phyloP scores from a whole-genome alignment of 768 basidiomycete species.

The Vararia minispora region DNA sequence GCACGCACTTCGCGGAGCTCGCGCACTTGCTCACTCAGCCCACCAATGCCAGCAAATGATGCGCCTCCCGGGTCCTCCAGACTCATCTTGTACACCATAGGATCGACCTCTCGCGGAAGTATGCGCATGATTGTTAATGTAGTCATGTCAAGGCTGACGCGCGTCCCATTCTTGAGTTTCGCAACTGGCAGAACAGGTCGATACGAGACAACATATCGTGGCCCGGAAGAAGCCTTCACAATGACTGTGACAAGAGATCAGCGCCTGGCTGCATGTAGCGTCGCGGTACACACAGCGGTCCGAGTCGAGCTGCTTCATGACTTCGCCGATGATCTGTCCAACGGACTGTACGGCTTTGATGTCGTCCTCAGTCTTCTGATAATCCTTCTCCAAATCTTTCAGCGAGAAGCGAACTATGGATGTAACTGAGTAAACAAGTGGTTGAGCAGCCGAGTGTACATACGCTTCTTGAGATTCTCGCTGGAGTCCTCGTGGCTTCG shows the following conservation, averaged over 20 bases:
- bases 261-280: not conserved
- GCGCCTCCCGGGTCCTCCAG: slow-evolving; percentile 94
- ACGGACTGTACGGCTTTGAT: slow-evolving; percentile 99
- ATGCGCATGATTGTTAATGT: slow-evolving; percentile 99
- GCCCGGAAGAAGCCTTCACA: slow-evolving; percentile 96
- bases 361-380: slow-evolving; percentile 94
- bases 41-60: slow-evolving; percentile 94
- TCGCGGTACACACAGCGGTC: slow-evolving; percentile 72
- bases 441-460: slow-evolving; percentile 19
- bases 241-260: slow-evolving; percentile 51
- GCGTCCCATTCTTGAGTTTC: slow-evolving; percentile 87
- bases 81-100: slow-evolving; percentile 98
- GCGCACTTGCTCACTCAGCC: slow-evolving; percentile 89
- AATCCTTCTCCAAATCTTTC: slow-evolving; percentile 81
- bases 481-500: slow-evolving; percentile 80
- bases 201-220: slow-evolving; percentile 96
- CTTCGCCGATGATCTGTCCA: slow-evolving; percentile 98
- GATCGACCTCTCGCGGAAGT: slow-evolving; percentile 93
- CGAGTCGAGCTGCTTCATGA: slow-evolving; percentile 96
- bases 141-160: slow-evolving; percentile 98
- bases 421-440: not conserved
- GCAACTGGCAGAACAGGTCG: slow-evolving; percentile 84
- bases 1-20: slow-evolving; percentile 80
- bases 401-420: slow-evolving; percentile 77
- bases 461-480: slow-evolving; percentile 84